Conservation (phyloP, 306 rosid genomes). For the Inga laurina region DNA sequence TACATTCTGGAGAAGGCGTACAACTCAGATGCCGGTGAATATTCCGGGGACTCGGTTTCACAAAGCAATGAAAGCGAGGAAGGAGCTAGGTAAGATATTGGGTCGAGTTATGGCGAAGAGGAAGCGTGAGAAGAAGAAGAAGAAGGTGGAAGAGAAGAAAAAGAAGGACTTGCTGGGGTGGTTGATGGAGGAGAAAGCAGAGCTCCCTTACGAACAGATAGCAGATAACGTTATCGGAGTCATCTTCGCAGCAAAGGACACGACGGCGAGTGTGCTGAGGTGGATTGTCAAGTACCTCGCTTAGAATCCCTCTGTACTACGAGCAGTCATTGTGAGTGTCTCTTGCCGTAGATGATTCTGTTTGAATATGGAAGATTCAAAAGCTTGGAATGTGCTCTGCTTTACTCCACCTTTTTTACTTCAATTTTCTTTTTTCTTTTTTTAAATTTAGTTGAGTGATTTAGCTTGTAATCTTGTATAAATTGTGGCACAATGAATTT, state of each 20-base stretch:
- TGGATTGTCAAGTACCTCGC: slow-evolving; percentile 85
- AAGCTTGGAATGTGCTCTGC: too few relatives aligned
- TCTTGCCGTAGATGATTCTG: too few relatives aligned
- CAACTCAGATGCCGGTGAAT: too few relatives aligned
- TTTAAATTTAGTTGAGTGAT: too few relatives aligned
- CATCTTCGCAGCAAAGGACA: slow-evolving; percentile 91
- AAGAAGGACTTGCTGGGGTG: slow-evolving; percentile 76
- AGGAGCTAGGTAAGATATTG: slow-evolving; percentile 75
- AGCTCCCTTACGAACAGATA: slow-evolving; percentile 79
- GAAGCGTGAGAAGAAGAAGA: slow-evolving; percentile 15
- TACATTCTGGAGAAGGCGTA: too few relatives aligned
- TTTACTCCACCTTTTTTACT: too few relatives aligned
- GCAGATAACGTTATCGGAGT: slow-evolving; percentile 93
- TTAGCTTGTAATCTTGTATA: too few relatives aligned
- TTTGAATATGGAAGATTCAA: too few relatives aligned
- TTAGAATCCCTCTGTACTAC: slow-evolving; percentile 66
- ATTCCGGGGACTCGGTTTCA: slow-evolving; percentile 81
- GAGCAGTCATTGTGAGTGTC: slow-evolving; percentile 61
- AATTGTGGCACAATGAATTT: too few relatives aligned
- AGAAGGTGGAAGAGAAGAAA: slow-evolving; percentile 35
- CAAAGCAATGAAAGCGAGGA: slow-evolving; percentile 86
- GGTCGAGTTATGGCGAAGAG: slow-evolving; percentile 64
- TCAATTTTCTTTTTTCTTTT: too few relatives aligned
- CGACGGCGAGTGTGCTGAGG: slow-evolving; percentile 86
- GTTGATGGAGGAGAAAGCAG: slow-evolving; percentile 77